phyloP scores from a whole-genome alignment of 2,329 filamentous ascomycete genomes.

The Davidsoniella virescens region DNA sequence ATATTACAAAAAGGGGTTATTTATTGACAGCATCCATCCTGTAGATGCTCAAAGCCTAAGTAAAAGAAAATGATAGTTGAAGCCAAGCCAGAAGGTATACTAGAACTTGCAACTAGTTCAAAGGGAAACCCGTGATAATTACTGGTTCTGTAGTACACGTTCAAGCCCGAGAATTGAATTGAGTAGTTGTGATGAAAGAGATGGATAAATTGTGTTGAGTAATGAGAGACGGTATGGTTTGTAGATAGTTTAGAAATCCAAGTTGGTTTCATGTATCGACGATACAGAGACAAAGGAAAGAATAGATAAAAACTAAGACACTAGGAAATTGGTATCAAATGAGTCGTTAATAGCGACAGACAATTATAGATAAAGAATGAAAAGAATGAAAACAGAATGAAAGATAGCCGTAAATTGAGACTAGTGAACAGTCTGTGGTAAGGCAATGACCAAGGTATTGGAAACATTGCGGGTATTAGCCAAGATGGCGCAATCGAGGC shows the following conservation, averaged over 20 bases:
- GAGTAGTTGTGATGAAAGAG: no score
- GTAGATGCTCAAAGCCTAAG: not conserved
- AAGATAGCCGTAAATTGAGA: not conserved
- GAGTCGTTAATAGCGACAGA: not conserved
- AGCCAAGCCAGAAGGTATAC: no score
- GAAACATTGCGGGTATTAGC: not conserved
- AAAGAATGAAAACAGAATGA: constrained; percentile 1
- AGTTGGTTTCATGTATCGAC: not conserved
- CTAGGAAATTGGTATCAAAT: constrained; percentile 3
- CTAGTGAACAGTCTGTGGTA: not conserved
- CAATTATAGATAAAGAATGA: not conserved
- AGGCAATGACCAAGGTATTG: not conserved
- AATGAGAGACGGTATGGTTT: no score
- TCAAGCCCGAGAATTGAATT: no score
- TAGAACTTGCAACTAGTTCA: no score
- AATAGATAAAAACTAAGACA: not conserved
- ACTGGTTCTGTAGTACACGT: no score
- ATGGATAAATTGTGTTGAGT: no score
- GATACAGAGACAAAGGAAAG: not conserved
- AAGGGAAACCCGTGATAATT: no score
- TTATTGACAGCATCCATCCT: not conserved
- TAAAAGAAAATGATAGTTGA: not conserved
- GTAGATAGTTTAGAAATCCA: no score
- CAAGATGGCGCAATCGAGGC: not conserved
- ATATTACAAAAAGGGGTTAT: not conserved